A percentile compares a stretch with the other conserved stretches of the same genome.
These are phyloP conservation scores for Kwoniella europaea DNA, from an alignment of 768 basidiomycete genomes.

Conservation along the genomic window DNA sequence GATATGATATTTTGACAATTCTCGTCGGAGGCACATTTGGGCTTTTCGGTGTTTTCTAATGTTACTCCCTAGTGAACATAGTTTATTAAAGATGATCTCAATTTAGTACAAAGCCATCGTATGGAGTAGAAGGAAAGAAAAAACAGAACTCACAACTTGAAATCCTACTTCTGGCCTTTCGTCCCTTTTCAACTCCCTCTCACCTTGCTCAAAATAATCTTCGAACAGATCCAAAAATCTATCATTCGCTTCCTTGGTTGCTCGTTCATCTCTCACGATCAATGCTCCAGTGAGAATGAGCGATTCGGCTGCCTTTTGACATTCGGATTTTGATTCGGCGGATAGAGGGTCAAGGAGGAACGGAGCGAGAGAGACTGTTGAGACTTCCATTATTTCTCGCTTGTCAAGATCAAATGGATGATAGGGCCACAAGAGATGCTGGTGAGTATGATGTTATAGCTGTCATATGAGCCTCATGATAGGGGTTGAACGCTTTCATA, in stretches of 20 bases:
- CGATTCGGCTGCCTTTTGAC: constrained; percentile 74
- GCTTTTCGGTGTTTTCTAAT: constrained; percentile 94
- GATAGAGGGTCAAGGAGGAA: constrained; percentile 46
- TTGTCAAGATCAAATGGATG: too few species aligned
- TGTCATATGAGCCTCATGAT: too few species aligned
- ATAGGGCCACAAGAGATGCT: too few species aligned
- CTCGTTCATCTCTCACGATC: constrained; percentile 80
- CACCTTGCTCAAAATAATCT: constrained; percentile 85
- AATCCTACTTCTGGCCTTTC: constrained; percentile 84
- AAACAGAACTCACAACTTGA: constrained; percentile 62
- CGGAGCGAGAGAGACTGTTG: constrained; percentile 44
- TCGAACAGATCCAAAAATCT: constrained; percentile 87
- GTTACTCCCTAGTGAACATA: constrained; percentile 70
- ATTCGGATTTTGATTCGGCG: constrained; percentile 18
- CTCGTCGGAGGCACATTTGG: constrained; percentile 64
- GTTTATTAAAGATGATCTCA: too few species aligned
- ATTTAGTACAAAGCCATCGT: too few species aligned
- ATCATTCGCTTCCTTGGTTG: constrained; percentile 78
- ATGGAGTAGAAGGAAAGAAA: not conserved
- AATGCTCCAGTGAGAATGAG: constrained; percentile 84
- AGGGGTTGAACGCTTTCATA: too few species aligned
- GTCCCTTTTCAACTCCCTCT: constrained; percentile 69
- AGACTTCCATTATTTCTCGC: constrained; percentile 23
- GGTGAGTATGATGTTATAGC: too few species aligned
- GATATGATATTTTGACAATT: constrained; percentile 81